phyloP scores from a whole-genome alignment of 2,329 filamentous ascomycete genomes.

The Colletotrichum nymphaeae region DNA sequence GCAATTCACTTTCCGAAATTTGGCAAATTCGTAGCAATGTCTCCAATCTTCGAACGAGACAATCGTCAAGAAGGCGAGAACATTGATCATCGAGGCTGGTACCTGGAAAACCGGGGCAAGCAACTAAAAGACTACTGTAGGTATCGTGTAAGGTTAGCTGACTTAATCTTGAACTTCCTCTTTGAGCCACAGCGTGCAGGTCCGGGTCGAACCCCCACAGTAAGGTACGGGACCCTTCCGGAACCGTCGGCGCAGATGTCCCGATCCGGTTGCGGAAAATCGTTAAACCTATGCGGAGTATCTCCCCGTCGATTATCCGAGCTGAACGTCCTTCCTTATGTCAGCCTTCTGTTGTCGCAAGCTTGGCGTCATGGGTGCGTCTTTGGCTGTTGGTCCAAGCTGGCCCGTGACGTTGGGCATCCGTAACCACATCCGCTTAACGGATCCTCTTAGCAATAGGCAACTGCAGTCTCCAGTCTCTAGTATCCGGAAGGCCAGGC shows the following conservation, averaged over 20 bases:
- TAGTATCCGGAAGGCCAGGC: neutral
- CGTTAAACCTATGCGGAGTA: neutral
- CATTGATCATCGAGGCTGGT: neutral
- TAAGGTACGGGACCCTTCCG: neutral
- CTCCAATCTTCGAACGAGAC: neutral
- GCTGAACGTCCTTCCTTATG: neutral
- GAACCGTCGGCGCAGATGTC: neutral
- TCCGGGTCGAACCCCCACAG: too few relatives aligned
- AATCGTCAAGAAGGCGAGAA: neutral
- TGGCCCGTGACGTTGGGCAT: constrained; percentile 23
- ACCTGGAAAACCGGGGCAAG: neutral
- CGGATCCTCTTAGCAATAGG: constrained; percentile 8
- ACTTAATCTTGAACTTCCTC: neutral
- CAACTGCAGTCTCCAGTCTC: neutral
- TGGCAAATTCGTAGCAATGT: neutral
- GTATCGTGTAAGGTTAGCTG: neutral
- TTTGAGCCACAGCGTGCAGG: neutral
- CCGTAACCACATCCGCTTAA: constrained; percentile 10
- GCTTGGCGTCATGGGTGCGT: constrained; percentile 23
- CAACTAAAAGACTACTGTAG: neutral
- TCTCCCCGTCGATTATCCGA: neutral
- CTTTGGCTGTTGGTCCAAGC: constrained; percentile 4
- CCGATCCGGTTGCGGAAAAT: neutral
- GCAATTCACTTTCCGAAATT: neutral
- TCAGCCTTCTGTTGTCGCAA: constrained; percentile 5